These are phyloP conservation scores for Ceratocystis alfenasii DNA, from an alignment of 2,329 filamentous ascomycete species.

Conservation along the genomic window DNA sequence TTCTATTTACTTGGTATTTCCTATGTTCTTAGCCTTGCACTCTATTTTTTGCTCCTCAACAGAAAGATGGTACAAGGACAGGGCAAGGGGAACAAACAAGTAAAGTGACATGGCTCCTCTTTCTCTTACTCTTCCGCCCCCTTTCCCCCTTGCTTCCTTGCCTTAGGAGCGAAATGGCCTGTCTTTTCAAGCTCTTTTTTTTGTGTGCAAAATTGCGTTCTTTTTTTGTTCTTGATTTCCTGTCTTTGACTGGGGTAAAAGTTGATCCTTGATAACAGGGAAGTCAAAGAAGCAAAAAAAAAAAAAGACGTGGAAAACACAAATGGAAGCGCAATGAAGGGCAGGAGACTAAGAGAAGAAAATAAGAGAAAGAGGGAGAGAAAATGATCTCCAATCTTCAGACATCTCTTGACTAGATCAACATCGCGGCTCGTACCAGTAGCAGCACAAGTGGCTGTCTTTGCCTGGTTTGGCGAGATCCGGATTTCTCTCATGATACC, in stretches of 20 bases:
- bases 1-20: too few relatives aligned
- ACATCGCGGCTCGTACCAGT: background rate
- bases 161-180: background rate
- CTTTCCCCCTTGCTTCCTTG: background rate
- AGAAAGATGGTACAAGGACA: too few relatives aligned
- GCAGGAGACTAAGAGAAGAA: background rate
- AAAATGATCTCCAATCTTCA: background rate
- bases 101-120: background rate
- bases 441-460: too few relatives aligned
- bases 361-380: background rate
- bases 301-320: background rate
- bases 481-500: background rate
- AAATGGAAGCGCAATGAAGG: background rate
- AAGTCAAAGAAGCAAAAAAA: background rate
- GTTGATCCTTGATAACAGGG: background rate
- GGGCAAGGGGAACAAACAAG: too few relatives aligned
- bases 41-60: background rate
- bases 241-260: constrained; percentile 1
- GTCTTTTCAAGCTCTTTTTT: too few relatives aligned
- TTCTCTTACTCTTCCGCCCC: background rate
- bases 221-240: background rate
- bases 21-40: background rate
- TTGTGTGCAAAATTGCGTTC: background rate
- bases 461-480: background rate
- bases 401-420: background rate